A percentile compares a stretch with the other conserved stretches of the same genome.
phyloP scores from a whole-genome alignment of 169 alveolate genomes.

The Toxoplasma gondii region DNA sequence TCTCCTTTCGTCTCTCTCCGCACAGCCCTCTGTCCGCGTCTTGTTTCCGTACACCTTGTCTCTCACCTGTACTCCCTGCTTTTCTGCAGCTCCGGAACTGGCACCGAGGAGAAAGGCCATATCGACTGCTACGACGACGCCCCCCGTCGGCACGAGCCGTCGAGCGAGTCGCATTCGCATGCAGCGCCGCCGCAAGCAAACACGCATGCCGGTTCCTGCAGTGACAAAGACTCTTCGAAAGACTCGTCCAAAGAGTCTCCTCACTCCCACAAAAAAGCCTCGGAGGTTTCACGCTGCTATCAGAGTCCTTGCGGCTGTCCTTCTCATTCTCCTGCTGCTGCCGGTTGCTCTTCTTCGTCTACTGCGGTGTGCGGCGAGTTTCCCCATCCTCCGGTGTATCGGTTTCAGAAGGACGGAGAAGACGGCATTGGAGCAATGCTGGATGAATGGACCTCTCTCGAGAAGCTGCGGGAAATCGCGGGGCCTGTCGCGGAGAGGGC shows the following conservation, averaged over 20 bases:
- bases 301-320: no score
- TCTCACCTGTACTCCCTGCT: not conserved
- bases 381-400: not conserved
- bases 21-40: no score
- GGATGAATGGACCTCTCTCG: not conserved
- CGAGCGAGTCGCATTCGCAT: no score
- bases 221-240: no score
- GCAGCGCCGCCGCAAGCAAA: no score
- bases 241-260: no score
- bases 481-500: not conserved
- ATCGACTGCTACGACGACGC: not conserved
- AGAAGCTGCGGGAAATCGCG: not conserved
- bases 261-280: no score
- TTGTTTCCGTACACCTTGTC: no score
- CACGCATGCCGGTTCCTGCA: no score
- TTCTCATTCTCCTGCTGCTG: no score
- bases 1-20: no score
- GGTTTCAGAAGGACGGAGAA: not conserved
- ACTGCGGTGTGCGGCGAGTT: not conserved
- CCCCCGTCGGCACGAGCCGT: not conserved
- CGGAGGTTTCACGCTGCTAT: no score
- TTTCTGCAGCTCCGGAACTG: slow-evolving; percentile 18
- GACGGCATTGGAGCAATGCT: not conserved
- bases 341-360: not conserved
- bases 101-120: slow-evolving; percentile 12